Evolutionary conservation across 2,329 filamentous ascomycete species (phyloP), one percentile per base, ranked within the genome.

Genomic region (Colletotrichum endophyticum): DNA sequence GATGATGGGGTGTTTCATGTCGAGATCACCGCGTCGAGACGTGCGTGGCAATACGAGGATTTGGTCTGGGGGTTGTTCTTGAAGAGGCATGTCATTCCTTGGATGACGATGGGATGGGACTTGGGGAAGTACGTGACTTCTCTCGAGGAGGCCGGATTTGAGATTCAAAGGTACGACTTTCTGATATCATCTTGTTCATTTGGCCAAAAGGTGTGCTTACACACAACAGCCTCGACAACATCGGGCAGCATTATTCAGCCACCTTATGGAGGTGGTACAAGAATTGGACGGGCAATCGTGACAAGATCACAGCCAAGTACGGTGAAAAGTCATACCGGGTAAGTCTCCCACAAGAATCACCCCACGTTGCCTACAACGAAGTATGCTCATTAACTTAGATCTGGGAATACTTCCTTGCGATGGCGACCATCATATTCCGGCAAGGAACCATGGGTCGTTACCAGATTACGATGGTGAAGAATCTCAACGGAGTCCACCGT

Each of bases 31-130:
- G 97, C 97, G 87, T 91, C 99, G 78, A 94, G 96, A 81, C 98
- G 98, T 89, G 89, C 91, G 79, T 99, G 97, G 97, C 97, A 98
- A 86, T 99, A 98, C 83, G 96, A 99, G 90, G 96, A 99, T 87
- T 91, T 98, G 66, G 95, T 96, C 85, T 99, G 97, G 96, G 96
- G 96, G 84, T 91, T 99, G 62, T 99, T 98, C 91, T 98, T 99
- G 96, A 99, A 99, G 93, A 98, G 98, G 89, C 98, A 99, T 87
- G 91, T 99, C 85, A 99, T 99, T 91, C 96, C 96, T 36, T 96
- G 97, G 84, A 96, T 97, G 66, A 96, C 99, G 84, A 96, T 97
- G 67, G 98, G 95, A 39, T 98, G 95, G 73, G 97, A 97, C 66
- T 92, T 99, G 64, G 95, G 95, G 80, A 97, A 93, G 87, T 95